A percentile compares a stretch with the other conserved stretches of the same genome.
Evolutionary conservation across 2,329 filamentous ascomycete species (phyloP).

Genomic region (Hypoxylon sp.): DNA sequence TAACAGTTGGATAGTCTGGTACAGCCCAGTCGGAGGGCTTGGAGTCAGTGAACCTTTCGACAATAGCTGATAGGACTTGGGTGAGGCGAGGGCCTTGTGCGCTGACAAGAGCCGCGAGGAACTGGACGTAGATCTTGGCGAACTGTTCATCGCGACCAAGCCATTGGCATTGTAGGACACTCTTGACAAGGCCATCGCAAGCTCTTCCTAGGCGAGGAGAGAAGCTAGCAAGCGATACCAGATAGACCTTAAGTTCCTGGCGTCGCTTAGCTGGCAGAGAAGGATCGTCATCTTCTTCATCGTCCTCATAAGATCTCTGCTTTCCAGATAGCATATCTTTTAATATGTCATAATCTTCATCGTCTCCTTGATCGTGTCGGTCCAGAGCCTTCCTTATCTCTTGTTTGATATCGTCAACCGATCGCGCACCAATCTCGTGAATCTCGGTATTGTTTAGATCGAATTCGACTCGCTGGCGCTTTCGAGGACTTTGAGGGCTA

Average conservation of each 20-base stretch:
- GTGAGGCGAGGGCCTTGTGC: slow-evolving; percentile 82
- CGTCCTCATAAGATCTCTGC: slow-evolving; percentile 54
- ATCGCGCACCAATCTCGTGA: slow-evolving; percentile 62
- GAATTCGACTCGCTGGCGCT: slow-evolving; percentile 66
- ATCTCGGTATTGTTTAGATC: slow-evolving; percentile 66
- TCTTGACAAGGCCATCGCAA: slow-evolving; percentile 66
- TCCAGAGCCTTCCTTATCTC: slow-evolving; percentile 66
- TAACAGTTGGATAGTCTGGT: slow-evolving; percentile 65
- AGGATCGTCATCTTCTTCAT: slow-evolving; percentile 57
- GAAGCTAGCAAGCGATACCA: slow-evolving; percentile 69
- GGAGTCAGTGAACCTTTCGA: slow-evolving; percentile 74
- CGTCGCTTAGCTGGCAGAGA: slow-evolving; percentile 44
- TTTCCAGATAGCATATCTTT: slow-evolving; percentile 66
- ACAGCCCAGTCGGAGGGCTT: slow-evolving; percentile 57
- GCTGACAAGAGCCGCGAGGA: slow-evolving; percentile 77
- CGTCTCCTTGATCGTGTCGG: slow-evolving; percentile 63
- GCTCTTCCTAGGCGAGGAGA: slow-evolving; percentile 67
- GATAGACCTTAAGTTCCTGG: slow-evolving; percentile 67
- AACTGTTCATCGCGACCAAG: slow-evolving; percentile 71
- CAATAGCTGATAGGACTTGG: slow-evolving; percentile 79
- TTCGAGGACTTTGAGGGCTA: slow-evolving; percentile 56
- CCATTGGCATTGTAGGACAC: slow-evolving; percentile 70
- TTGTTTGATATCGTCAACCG: slow-evolving; percentile 63
- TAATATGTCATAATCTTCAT: slow-evolving; percentile 68
- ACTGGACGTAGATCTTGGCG: slow-evolving; percentile 71